A percentile compares a stretch with the other conserved stretches of the same genome.
These are phyloP conservation scores for Lipomyces japonicus DNA, from an alignment of 805 yeast species.

Conservation along the genomic window DNA sequence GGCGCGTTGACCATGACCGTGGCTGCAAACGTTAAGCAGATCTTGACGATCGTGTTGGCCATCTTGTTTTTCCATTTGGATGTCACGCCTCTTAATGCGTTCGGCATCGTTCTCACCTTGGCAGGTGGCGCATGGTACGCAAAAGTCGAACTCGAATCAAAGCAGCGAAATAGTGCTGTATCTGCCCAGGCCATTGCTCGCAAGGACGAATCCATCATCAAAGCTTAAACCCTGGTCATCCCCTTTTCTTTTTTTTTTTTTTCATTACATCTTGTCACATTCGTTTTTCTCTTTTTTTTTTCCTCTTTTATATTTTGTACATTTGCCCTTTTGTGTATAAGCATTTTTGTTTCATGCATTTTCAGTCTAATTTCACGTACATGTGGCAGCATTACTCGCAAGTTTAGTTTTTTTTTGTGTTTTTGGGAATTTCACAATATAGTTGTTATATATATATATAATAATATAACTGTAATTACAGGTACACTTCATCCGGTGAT, in stretches of 20 bases:
- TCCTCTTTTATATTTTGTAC: not conserved
- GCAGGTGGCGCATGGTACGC: slow-evolving; percentile 36
- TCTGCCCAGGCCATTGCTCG: slow-evolving; percentile 10
- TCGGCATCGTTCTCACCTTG: slow-evolving; percentile 32
- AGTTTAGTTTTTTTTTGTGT: not conserved
- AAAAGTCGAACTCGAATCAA: slow-evolving; percentile 27
- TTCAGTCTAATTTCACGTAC: not conserved
- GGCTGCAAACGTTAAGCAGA: slow-evolving; percentile 35
- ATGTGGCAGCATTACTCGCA: not conserved
- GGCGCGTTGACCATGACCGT: slow-evolving; percentile 35
- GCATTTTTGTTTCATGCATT: too few relatives aligned
- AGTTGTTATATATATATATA: not conserved
- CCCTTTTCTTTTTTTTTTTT: not conserved
- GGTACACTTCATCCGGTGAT: slow-evolving; percentile 28
- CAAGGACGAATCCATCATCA: slow-evolving; percentile 14
- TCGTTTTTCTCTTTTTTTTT: too few relatives aligned
- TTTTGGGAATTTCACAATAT: not conserved
- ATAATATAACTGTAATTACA: too few relatives aligned
- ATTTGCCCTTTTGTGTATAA: not conserved
- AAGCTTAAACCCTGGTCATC: slow-evolving; percentile 8
- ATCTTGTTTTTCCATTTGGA: slow-evolving; percentile 33
- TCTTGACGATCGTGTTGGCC: slow-evolving; percentile 33
- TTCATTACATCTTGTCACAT: not conserved
- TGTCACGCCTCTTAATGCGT: slow-evolving; percentile 32
- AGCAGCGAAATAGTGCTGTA: slow-evolving; percentile 10